A percentile compares a stretch with the other conserved stretches of the same genome.
Conservation (phyloP, 108 stramenopile species). For the Seminavis robusta region DNA sequence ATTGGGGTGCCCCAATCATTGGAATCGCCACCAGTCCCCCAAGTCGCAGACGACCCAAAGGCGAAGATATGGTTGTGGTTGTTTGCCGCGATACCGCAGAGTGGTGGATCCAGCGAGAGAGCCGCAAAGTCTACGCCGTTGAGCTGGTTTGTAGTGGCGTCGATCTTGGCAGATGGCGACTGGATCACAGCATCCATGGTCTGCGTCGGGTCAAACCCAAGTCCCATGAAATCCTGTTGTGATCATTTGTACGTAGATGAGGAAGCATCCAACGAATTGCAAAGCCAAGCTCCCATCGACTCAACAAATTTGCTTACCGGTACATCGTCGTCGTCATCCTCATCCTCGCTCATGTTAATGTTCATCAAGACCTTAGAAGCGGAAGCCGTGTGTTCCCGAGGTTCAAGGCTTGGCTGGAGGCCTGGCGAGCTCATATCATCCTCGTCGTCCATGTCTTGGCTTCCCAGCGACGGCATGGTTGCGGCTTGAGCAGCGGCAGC, state of each 20-base stretch:
- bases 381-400: background rate
- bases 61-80: constrained; percentile 32
- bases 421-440: constrained; percentile 11
- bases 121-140: constrained; percentile 42
- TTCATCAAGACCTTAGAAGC: background rate
- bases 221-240: constrained; percentile 33
- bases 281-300: background rate
- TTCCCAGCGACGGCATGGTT: background rate
- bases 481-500: constrained; percentile 14
- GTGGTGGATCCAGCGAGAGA: constrained; percentile 28
- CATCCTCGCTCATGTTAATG: constrained; percentile 20
- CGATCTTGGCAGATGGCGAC: constrained; percentile 38
- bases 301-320: constrained; percentile 22
- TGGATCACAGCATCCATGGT: constrained; percentile 65
- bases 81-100: background rate
- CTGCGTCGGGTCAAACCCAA: constrained; percentile 74
- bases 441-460: constrained; percentile 8
- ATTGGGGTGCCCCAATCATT: too few relatives aligned
- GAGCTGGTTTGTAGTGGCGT: constrained; percentile 21
- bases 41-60: constrained; percentile 60
- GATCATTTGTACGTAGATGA: constrained; percentile 6
- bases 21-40: constrained; percentile 21
- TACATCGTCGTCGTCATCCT: constrained; percentile 33
- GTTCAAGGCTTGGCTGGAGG: background rate
- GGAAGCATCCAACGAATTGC: background rate